Conservation (phyloP, 2,329 filamentous ascomycete species). For the Pseudovirgaria hyperparasitica region DNA sequence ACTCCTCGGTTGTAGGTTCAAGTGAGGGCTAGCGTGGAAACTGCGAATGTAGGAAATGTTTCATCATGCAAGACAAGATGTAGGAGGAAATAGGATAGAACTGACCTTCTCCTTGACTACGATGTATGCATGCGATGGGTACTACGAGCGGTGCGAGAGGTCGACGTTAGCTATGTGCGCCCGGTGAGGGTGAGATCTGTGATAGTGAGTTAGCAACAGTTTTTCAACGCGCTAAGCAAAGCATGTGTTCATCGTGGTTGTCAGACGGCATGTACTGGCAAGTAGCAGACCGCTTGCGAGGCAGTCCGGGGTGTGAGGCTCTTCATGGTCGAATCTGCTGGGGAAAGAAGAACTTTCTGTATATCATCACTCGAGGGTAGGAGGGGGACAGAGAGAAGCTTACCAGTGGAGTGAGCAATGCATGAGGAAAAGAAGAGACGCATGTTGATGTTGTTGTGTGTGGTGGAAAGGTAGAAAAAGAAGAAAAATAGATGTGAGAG, state of each 20-base stretch:
- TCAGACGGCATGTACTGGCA: slow-evolving; percentile 87
- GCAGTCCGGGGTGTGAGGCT: slow-evolving; percentile 53
- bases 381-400: slow-evolving; percentile 5
- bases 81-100: slow-evolving; percentile 6
- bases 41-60: slow-evolving; percentile 71
- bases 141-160: neutral
- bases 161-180: slow-evolving; percentile 4
- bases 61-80: slow-evolving; percentile 46
- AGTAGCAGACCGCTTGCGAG: slow-evolving; percentile 64
- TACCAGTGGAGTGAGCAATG: too few species aligned
- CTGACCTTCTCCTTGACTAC: slow-evolving; percentile 19
- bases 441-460: too few species aligned
- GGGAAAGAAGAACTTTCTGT: slow-evolving; percentile 70
- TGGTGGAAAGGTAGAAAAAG: too few species aligned
- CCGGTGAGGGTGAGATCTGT: neutral
- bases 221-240: too few species aligned
- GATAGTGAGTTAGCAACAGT: too few species aligned
- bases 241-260: slow-evolving; percentile 16
- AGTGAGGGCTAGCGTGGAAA: slow-evolving; percentile 67
- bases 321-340: slow-evolving; percentile 81
- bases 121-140: slow-evolving; percentile 1
- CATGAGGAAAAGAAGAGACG: too few species aligned
- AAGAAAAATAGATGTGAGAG: too few species aligned
- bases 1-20: slow-evolving; percentile 51
- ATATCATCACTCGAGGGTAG: slow-evolving; percentile 56